Evolutionary conservation across 2,329 filamentous ascomycete genomes (phyloP).

Genomic region (Zarea fungicola): DNA sequence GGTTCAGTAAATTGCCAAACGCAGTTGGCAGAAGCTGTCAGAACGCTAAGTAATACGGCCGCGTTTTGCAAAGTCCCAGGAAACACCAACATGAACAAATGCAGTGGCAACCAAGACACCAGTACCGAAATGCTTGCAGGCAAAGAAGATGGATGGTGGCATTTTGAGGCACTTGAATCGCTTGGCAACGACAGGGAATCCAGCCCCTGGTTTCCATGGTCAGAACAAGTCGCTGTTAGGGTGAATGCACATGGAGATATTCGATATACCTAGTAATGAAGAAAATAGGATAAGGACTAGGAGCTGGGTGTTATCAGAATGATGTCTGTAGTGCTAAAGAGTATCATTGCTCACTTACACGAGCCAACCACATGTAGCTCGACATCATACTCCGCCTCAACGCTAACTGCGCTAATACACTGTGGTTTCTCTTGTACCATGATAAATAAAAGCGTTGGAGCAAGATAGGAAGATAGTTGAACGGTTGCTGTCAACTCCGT

Average conservation of each 20-base stretch:
- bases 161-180: conserved; percentile 56
- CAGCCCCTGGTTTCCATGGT: conserved; percentile 32
- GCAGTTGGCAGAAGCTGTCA: conserved; percentile 52
- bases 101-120: conserved; percentile 68
- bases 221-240: too few species aligned
- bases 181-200: conserved; percentile 48
- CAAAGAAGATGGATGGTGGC: conserved; percentile 52
- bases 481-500: too few species aligned
- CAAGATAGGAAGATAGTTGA: too few species aligned
- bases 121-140: conserved; percentile 63
- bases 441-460: too few species aligned
- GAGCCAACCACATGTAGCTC: conserved; percentile 25
- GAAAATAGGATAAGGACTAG: conserved; percentile 25
- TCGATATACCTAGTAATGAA: conserved; percentile 23
- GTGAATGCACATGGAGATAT: not conserved
- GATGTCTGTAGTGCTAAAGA: too few species aligned
- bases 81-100: conserved; percentile 57
- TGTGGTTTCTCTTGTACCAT: conserved; percentile 22
- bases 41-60: not conserved
- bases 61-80: not conserved
- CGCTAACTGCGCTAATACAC: conserved; percentile 19
- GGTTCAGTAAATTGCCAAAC: conserved; percentile 46
- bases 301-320: not conserved
- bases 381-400: conserved; percentile 22
- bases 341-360: conserved; percentile 22